Conservation (phyloP, 2,329 filamentous ascomycete species). For the Alternaria sp. region DNA sequence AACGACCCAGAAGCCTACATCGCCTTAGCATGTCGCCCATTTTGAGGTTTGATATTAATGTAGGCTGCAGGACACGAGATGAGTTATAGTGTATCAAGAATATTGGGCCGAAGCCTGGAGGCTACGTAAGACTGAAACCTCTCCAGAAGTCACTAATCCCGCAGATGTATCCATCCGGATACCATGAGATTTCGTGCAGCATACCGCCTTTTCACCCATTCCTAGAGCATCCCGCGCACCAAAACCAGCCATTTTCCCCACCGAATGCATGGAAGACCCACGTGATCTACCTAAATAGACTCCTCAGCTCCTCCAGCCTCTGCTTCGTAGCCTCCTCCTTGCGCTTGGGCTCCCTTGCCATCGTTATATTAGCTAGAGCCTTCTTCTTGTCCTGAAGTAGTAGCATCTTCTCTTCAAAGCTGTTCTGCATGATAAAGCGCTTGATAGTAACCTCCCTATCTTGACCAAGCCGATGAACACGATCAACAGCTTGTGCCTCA, state of each 20-base stretch:
- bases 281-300: slow-evolving; percentile 56
- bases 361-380: slow-evolving; percentile 81
- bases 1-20: background rate
- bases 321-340: slow-evolving; percentile 69
- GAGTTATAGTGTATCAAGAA: background rate
- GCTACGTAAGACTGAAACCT: background rate
- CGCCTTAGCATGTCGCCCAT: background rate
- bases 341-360: slow-evolving; percentile 57
- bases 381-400: slow-evolving; percentile 91
- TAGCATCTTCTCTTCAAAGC: slow-evolving; percentile 94
- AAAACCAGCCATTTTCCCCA: background rate
- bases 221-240: background rate
- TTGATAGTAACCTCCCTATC: slow-evolving; percentile 85
- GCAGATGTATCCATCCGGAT: background rate
- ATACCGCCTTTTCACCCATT: background rate
- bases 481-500: slow-evolving; percentile 92
- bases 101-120: background rate
- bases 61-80: background rate
- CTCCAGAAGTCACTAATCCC: background rate
- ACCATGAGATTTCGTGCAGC: background rate
- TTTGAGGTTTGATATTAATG: background rate
- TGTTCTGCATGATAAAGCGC: slow-evolving; percentile 86
- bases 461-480: slow-evolving; percentile 72
- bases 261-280: too few species aligned
- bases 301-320: slow-evolving; percentile 66